Percentiles rank a stretch among this genome's conserved stretches.
Evolutionary conservation across 257 asterid genomes (phyloP).

Genomic region (Solanum paucissectum): DNA sequence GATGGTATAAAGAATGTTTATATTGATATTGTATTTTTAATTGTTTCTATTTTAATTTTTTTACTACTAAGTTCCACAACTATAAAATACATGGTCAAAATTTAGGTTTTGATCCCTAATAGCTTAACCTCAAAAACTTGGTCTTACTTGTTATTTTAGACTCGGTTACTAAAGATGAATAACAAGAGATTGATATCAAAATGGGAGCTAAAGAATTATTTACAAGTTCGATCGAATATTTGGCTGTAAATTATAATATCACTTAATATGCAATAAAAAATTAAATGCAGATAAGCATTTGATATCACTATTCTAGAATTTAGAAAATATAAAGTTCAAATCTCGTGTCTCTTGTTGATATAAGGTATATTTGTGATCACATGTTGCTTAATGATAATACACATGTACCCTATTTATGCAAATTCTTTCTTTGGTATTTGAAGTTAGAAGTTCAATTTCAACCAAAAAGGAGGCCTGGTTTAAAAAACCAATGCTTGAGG

Average conservation of each 20-base stretch:
- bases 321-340: not conserved
- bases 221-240: not conserved
- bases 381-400: not conserved
- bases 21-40: not conserved
- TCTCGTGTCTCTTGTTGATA: not conserved
- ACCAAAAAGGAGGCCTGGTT: not conserved
- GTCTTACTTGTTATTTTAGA: not conserved
- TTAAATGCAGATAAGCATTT: too few relatives aligned
- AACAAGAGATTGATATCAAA: not conserved
- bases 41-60: not conserved
- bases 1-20: too few relatives aligned
- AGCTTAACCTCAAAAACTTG: not conserved
- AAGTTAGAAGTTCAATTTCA: not conserved
- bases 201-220: not conserved
- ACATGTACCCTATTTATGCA: not conserved
- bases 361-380: too few relatives aligned
- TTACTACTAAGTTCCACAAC: not conserved
- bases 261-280: too few relatives aligned
- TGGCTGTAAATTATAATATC: not conserved
- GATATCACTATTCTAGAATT: not conserved
- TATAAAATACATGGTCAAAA: not conserved
- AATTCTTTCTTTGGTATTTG: not conserved
- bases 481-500: not conserved
- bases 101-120: not conserved
- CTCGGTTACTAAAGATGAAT: not conserved